Evolutionary conservation across 148 eudicot genomes (phyloP), one percentile per base, ranked within the genome.

Genomic region (Beta vulgaris): DNA sequence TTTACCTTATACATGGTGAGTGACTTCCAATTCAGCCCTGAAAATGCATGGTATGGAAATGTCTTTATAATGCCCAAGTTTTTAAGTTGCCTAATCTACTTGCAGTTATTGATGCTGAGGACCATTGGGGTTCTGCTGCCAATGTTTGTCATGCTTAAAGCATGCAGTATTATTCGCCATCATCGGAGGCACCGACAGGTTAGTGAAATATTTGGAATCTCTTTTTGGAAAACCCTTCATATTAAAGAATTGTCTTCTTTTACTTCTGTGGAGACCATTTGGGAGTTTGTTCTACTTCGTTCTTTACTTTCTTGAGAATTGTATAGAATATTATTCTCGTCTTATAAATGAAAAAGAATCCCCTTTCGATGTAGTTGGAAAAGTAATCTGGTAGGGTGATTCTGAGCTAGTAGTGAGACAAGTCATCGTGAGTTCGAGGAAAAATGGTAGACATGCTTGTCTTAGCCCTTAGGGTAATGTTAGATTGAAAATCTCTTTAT

Each of bases 101-200:
- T 81, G 81, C 88, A 92, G 97, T 29, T 88, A 42, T 69, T 88
- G 73, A 74, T 85, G 73, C 71, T 92, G 76, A 86, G 92, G 75
- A 84, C 86, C 37, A 74, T 88, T 49, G 92, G 86, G 14, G 78
- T 92, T 72, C 82, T 92, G 72, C 63, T 92, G 69, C 92, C 91
- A 8, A 67, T 90, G 71, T 86, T 82, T 73, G 68, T 86, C 76
- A 79, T 90, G 81, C 77, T 79, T 51, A 84, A 83, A 85, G 83
- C 85, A 18, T 83, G 80, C 53, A 78, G 92, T 35, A 78, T 82
- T 43, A 69, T 81, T 55, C 88, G 84, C 71, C 84, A 81, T 53
- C 85, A 77, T 44, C 84, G 87, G 44, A 83, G 78, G 49, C 88
- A 77, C 75, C 71, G 77, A 54, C 97, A 77, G 91, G 97, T 89